Evolutionary conservation across 2,329 filamentous ascomycete genomes (phyloP), one percentile per base, ranked within the genome.

Genomic region (Tolypocladium tropicale): DNA sequence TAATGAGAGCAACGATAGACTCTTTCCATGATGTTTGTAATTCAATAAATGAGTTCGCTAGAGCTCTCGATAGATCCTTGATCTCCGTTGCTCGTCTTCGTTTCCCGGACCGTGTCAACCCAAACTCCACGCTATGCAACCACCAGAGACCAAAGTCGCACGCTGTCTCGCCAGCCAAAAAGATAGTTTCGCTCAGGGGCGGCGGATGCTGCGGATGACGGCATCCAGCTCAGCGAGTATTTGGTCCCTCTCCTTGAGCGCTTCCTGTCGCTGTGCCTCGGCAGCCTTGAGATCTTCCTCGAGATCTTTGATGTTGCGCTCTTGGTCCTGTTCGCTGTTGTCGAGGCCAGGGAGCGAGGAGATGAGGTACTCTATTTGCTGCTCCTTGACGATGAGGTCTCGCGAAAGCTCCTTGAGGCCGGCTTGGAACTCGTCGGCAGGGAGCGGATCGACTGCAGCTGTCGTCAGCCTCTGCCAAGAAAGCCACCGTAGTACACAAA

Each of bases 341-440:
- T 90, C 86, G 25, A 94, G 75, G 0, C 90, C 90, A 0, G 90
- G 90, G 2, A 95, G 76, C 25, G 80, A 82, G 18, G 84, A 86
- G 57, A 93, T 88, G 52, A 94, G 74, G 49, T 82, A 77, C 69
- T 94, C 89, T 59, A 94, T 90, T 73, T 93, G 88, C 72, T 92
- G 88, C 64, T 91, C 86, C 65, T 92, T 90, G 57, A 88, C 70
- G 57, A 93, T 85, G 30, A 94, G 76, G 67, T 93, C 89, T 59
- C 82, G 81, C 39, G 88, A 87, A 54, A 94, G 76, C 69, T 93
- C 89, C 58, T 83, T 76, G 67, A 90, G 80, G 51, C 85, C 82
- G 3, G 81, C 79, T 55, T 80, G 77, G 70, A 90, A 89, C 53
- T 83, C 81, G 46, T 87, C 83, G 11, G 79, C 71, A 0, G 82